Evolutionary conservation across 768 basidiomycete species (phyloP), one percentile per base, ranked within the genome.

Genomic region (Glaciozyma antarctica): DNA sequence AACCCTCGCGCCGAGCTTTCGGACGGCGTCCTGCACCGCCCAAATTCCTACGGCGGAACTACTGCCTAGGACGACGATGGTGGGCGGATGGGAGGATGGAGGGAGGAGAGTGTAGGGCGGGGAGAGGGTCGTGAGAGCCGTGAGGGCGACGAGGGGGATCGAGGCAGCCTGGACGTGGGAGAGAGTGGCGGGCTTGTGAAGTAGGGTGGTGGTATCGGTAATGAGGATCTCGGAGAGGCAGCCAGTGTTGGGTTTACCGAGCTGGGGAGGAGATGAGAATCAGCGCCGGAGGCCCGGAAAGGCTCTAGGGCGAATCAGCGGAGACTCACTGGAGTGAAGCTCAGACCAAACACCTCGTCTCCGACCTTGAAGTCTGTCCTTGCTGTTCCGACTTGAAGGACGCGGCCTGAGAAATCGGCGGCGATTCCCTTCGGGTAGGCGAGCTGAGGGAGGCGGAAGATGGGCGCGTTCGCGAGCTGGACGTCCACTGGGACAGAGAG

Each of bases 321-420:
- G 19, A 26, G 22, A 38, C 64, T 49, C 17, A 65, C 64, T 0
- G 68, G 53, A 2, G 32, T 30, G 22, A 64, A 83, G 12, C 85
- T 82, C 3, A 94, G 80, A 24, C 91, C 92, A 69, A 87, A 80
- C 15, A 90, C 88, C 74, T 88, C 85, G 68, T 88, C 85, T 6
- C 82, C 84, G 30, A 82, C 72, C 68, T 81, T 79, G 82, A 84
- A 88, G 52, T 77, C 76, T 38, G 79, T 78, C 15, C 81, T 81
- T 34, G 76, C 78, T 21, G 78, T 72, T 0, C 85, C 86, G 19
- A 86, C 69, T 56, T 82, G 79, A 45, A 80, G 77, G 56, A 90
- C 80, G 4, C 73, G 75, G 8, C 89, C 88, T 28, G 89, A 84
- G 75, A 93, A 94, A 76, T 94, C 92, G 52, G 41, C 34, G 7